These are phyloP conservation scores for Tilletia horrida DNA, from an alignment of 1,284 basidiomycete genomes.

Conservation along the genomic window DNA sequence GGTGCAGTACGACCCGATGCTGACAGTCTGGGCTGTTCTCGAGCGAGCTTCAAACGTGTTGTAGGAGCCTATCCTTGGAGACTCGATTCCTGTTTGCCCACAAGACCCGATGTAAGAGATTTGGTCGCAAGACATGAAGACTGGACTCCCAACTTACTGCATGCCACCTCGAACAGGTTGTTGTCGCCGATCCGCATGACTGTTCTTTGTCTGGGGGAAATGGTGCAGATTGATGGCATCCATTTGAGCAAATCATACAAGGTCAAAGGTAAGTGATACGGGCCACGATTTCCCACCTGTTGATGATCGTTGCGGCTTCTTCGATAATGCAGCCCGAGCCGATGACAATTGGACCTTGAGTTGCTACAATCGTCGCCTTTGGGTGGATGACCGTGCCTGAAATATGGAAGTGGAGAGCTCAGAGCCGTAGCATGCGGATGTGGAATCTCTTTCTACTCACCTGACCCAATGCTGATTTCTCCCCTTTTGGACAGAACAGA, in stretches of 20 bases:
- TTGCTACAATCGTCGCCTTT: conserved; percentile 81
- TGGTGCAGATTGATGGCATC: conserved; percentile 22
- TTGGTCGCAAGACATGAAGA: neutral
- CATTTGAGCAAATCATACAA: neutral
- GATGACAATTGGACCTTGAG: conserved; percentile 79
- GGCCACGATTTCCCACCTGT: conserved; percentile 61
- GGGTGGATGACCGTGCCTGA: conserved; percentile 78
- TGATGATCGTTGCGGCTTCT: conserved; percentile 80
- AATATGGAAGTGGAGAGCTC: neutral
- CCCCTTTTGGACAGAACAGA: conserved; percentile 19
- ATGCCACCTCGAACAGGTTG: conserved; percentile 88
- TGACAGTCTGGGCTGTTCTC: conserved; percentile 73
- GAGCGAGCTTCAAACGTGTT: conserved; percentile 80
- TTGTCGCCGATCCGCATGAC: conserved; percentile 83
- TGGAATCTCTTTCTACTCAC: neutral
- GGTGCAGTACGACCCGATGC: conserved; percentile 73
- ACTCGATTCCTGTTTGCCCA: conserved; percentile 70
- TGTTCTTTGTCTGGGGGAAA: conserved; percentile 9
- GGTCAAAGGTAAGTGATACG: too few species aligned
- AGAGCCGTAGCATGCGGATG: too few species aligned
- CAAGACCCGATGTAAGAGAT: conserved; percentile 15
- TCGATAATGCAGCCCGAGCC: conserved; percentile 86
- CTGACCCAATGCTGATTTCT: conserved; percentile 41
- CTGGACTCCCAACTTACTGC: conserved; percentile 62
- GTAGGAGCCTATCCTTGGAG: conserved; percentile 71